Percentiles rank a stretch among this genome's conserved stretches.
Evolutionary conservation across 129 eudicot genomes (phyloP).

Genomic region (Logfia minima): DNA sequence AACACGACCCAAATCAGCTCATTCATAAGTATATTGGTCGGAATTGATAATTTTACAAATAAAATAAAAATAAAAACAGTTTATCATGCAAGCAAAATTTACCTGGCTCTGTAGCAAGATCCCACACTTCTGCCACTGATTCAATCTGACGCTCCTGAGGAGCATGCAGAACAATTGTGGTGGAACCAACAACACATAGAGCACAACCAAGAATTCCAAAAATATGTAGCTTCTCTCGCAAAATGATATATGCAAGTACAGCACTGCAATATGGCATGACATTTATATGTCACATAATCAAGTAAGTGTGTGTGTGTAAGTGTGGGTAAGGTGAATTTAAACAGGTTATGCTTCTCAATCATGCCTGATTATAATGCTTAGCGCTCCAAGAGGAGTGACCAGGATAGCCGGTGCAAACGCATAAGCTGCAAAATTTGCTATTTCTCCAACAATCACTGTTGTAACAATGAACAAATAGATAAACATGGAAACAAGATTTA

Average conservation of each 20-base stretch:
- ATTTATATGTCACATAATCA: slow-evolving; percentile 17
- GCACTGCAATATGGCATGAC: slow-evolving; percentile 46
- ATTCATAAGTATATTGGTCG: not conserved
- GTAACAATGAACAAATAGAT: not conserved
- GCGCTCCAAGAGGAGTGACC: slow-evolving; percentile 75
- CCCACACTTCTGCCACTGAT: slow-evolving; percentile 63
- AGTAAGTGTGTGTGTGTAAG: not conserved
- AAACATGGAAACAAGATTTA: not conserved
- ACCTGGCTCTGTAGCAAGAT: slow-evolving; percentile 63
- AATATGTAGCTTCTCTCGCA: slow-evolving; percentile 59
- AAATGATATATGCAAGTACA: slow-evolving; percentile 62
- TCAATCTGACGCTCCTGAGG: slow-evolving; percentile 61
- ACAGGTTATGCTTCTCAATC: not conserved
- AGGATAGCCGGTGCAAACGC: slow-evolving; percentile 81
- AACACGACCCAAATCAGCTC: not conserved
- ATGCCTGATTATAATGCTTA: slow-evolving; percentile 68
- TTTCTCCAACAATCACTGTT: slow-evolving; percentile 65
- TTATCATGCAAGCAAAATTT: slow-evolving; percentile 4
- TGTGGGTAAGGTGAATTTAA: not conserved
- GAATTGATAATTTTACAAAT: not conserved
- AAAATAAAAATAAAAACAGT: not conserved
- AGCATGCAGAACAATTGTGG: slow-evolving; percentile 65
- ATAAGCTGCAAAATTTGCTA: slow-evolving; percentile 74
- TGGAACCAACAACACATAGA: slow-evolving; percentile 63
- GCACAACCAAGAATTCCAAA: slow-evolving; percentile 67